These are phyloP conservation scores for Ceratocystiopsis brevicomis DNA, from an alignment of 2,329 filamentous ascomycete genomes.

Conservation along the genomic window DNA sequence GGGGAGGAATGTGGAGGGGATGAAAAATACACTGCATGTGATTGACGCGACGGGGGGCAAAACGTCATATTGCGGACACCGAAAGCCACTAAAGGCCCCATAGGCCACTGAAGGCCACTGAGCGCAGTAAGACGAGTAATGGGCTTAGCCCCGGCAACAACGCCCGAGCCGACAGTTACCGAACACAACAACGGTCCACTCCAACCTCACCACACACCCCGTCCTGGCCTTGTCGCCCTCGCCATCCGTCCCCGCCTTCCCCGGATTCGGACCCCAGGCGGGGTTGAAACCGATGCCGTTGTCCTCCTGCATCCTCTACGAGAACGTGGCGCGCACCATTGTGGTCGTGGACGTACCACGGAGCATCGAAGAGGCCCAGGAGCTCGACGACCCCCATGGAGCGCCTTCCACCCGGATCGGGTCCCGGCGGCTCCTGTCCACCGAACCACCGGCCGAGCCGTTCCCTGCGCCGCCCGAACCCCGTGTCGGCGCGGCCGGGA, in stretches of 20 bases:
- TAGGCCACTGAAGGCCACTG: too few species aligned
- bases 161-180: background rate
- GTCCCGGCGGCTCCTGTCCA: conserved; percentile 24
- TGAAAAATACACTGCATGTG: too few species aligned
- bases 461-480: conserved; percentile 25
- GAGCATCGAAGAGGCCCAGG: conserved; percentile 50
- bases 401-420: background rate
- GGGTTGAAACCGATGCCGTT: background rate
- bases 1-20: too few species aligned
- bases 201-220: too few species aligned
- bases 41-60: too few species aligned
- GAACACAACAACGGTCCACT: background rate
- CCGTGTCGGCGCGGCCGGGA: background rate
- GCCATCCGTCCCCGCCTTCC: too few species aligned
- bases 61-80: too few species aligned
- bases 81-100: too few species aligned
- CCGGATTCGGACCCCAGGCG: too few species aligned
- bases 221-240: too few species aligned
- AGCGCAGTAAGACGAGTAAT: too few species aligned
- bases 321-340: conserved; percentile 28
- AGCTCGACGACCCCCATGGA: conserved; percentile 6
- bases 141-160: background rate
- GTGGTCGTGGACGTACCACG: conserved; percentile 49
- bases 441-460: conserved; percentile 22
- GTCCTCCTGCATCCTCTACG: conserved; percentile 29